Evolutionary conservation across 108 stramenopile species (phyloP).

Genomic region (Fragilaria crotonensis): DNA sequence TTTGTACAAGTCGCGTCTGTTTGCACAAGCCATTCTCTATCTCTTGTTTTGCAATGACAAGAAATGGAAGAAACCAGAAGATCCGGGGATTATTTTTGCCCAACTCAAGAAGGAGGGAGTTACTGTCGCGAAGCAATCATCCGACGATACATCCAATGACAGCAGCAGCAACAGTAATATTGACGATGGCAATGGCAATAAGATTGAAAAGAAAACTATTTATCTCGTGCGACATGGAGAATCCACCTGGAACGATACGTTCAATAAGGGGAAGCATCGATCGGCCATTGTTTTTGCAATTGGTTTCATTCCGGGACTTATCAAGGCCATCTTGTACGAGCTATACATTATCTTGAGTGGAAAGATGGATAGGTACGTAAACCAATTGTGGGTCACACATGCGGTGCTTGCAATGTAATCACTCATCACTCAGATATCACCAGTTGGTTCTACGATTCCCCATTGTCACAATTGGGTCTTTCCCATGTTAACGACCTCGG

Average conservation of each 20-base stretch:
- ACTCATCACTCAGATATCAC: background rate
- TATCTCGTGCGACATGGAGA: conserved; percentile 83
- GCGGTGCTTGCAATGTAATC: background rate
- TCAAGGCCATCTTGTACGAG: conserved; percentile 64
- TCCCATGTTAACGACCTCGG: conserved; percentile 58
- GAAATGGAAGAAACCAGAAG: conserved; percentile 58
- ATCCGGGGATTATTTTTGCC: conserved; percentile 48
- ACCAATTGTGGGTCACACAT: background rate
- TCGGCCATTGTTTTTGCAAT: conserved; percentile 43
- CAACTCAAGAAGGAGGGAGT: conserved; percentile 19
- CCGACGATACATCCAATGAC: conserved; percentile 17
- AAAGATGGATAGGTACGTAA: conserved; percentile 45
- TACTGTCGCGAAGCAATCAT: conserved; percentile 7
- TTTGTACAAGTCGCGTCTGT: conserved; percentile 55
- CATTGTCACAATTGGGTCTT: conserved; percentile 59
- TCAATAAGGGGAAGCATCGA: conserved; percentile 80
- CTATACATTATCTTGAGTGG: conserved; percentile 69
- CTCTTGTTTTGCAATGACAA: conserved; percentile 77
- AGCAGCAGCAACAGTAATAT: background rate
- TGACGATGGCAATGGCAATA: background rate
- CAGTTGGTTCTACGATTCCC: conserved; percentile 86
- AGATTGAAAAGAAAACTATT: conserved; percentile 64
- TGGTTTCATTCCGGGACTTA: conserved; percentile 73
- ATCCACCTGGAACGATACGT: conserved; percentile 55
- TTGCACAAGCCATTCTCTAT: conserved; percentile 45